Conservation (phyloP, 1,284 basidiomycete species). For the Heterobasidion annosum region DNA sequence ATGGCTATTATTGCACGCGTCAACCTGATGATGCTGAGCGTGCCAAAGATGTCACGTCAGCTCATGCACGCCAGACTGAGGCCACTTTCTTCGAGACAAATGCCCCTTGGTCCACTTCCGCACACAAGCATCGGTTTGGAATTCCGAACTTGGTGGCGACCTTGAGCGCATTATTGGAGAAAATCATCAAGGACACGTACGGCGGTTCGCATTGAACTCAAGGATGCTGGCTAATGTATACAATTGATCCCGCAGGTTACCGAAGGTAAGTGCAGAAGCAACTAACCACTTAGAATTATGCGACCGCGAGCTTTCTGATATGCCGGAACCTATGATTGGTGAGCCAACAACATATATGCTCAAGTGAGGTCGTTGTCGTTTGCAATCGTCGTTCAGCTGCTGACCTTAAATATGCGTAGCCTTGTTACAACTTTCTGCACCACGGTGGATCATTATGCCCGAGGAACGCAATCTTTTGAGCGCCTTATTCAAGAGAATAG, state of each 20-base stretch:
- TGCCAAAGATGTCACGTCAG: slow-evolving; percentile 21
- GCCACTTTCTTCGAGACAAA: slow-evolving; percentile 36
- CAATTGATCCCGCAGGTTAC: slow-evolving; percentile 30
- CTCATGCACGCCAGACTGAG: slow-evolving; percentile 30
- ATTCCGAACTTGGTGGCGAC: slow-evolving; percentile 43
- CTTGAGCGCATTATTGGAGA: slow-evolving; percentile 42
- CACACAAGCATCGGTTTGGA: slow-evolving; percentile 41
- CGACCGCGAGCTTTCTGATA: slow-evolving; percentile 22
- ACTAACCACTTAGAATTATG: slow-evolving; percentile 24
- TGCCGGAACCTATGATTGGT: slow-evolving; percentile 30
- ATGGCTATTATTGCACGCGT: slow-evolving; percentile 61
- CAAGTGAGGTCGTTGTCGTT: slow-evolving; percentile 5
- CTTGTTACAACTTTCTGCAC: slow-evolving; percentile 36
- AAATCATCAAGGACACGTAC: slow-evolving; percentile 42
- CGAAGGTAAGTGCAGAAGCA: slow-evolving; percentile 18
- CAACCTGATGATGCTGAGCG: slow-evolving; percentile 56
- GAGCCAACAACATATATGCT: slow-evolving; percentile 40
- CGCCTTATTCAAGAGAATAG: slow-evolving; percentile 26
- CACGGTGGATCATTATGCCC: slow-evolving; percentile 25
- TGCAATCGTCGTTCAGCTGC: too few species aligned
- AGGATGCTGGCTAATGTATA: neutral
- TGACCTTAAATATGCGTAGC: neutral
- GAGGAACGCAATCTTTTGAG: slow-evolving; percentile 24
- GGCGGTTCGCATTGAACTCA: neutral
- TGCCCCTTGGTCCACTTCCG: slow-evolving; percentile 40